Evolutionary conservation across 257 asterid genomes (phyloP).

Genomic region (Nicotiana otophora): DNA sequence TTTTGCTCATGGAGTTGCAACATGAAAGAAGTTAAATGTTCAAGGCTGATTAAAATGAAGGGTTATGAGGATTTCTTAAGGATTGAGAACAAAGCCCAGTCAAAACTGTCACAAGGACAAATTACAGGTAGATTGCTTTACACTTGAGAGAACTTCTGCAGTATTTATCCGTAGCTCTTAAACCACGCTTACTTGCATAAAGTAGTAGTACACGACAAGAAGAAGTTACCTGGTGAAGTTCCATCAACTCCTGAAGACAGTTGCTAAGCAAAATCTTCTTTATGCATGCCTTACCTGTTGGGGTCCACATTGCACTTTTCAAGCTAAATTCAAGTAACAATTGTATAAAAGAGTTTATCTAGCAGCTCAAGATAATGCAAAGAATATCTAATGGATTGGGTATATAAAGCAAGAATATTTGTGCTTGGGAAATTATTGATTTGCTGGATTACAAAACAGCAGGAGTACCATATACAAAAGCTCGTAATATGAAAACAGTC

Average conservation of each 20-base stretch:
- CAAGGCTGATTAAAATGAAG: neutral
- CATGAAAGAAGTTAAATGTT: conserved; percentile 4
- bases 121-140: neutral
- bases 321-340: conserved; percentile 8
- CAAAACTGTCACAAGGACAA: neutral
- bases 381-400: neutral
- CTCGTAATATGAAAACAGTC: neutral
- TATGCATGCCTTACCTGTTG: conserved; percentile 96
- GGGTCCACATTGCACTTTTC: conserved; percentile 13
- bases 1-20: neutral
- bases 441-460: neutral
- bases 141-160: neutral
- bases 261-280: conserved; percentile 94
- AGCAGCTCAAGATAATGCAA: neutral
- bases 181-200: neutral
- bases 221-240: conserved; percentile 81
- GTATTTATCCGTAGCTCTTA: neutral
- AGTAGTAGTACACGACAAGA: neutral
- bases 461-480: neutral
- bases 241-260: conserved; percentile 99
- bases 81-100: neutral
- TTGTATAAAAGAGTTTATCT: neutral
- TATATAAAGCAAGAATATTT: neutral
- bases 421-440: neutral
- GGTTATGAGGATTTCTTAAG: neutral